phyloP scores from a whole-genome alignment of 148 eudicot species.

The Agrostemma githago region DNA sequence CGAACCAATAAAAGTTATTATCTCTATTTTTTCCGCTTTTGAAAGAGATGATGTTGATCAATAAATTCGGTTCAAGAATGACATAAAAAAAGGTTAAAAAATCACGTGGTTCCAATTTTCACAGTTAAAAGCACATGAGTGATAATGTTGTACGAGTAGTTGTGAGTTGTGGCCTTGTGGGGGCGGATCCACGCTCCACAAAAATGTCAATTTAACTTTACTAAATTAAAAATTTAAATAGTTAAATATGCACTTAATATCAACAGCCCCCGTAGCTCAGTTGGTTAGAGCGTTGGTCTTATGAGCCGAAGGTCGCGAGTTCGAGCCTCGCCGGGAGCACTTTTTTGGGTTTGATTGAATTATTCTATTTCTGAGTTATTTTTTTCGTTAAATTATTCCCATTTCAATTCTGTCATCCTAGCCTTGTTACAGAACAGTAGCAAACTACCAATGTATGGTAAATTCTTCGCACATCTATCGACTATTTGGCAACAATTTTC shows the following conservation, averaged over 20 bases:
- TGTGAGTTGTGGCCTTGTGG: no score
- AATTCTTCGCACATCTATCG: no score
- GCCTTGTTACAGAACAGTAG: no score
- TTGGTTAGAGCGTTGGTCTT: constrained; percentile 99
- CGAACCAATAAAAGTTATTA: not conserved
- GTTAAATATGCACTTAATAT: not conserved
- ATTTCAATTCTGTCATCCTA: no score
- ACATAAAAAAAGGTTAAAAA: not conserved
- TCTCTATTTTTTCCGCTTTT: not conserved
- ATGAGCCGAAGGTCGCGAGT: constrained; percentile 99
- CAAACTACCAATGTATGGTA: not conserved
- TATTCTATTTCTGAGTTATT: not conserved
- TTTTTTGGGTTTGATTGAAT: not conserved
- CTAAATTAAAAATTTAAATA: no score
- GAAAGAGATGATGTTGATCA: no score
- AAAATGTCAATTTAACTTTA: not conserved
- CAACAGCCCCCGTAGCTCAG: constrained; percentile 85
- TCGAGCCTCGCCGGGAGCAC: constrained; percentile 94
- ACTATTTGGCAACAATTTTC: not conserved
- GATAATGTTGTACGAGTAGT: not conserved
- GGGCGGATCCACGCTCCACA: no score
- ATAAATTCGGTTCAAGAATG: not conserved
- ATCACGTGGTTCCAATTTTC: no score
- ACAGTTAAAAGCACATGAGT: not conserved
- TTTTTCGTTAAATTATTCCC: no score